These are phyloP conservation scores for Suhomyces sp. DNA, from an alignment of 805 yeast genomes.

Conservation along the genomic window DNA sequence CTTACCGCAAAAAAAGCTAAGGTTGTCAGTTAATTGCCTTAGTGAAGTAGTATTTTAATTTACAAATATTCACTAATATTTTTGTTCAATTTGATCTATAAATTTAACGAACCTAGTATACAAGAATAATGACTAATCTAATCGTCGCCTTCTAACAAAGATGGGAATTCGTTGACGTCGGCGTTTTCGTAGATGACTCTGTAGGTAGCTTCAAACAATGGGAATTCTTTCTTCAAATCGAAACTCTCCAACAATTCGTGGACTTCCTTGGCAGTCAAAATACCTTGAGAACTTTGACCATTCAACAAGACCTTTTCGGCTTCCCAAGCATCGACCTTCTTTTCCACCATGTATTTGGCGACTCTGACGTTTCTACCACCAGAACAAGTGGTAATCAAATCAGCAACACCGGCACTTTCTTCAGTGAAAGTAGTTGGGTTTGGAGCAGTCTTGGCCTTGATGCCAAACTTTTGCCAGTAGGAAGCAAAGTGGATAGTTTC, in stretches of 20 bases:
- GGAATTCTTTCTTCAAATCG: constrained; percentile 65
- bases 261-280: constrained; percentile 86
- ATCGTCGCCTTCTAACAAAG: constrained; percentile 48
- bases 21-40: not conserved
- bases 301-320: constrained; percentile 84
- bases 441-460: constrained; percentile 51
- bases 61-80: not conserved
- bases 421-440: constrained; percentile 79
- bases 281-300: constrained; percentile 97
- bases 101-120: constrained; percentile 2
- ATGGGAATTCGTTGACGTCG: constrained; percentile 73
- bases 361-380: constrained; percentile 97
- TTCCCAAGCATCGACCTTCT: constrained; percentile 72
- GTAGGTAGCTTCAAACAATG: constrained; percentile 76
- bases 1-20: too few relatives aligned
- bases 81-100: not conserved
- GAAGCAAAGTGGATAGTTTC: constrained; percentile 85
- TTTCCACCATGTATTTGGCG: constrained; percentile 78
- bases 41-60: too few relatives aligned
- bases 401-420: constrained; percentile 98
- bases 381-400: constrained; percentile 93
- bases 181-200: constrained; percentile 75
- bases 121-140: not conserved
- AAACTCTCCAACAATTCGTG: constrained; percentile 68
- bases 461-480: constrained; percentile 55